These are phyloP conservation scores for Onygenales sp. DNA, from an alignment of 2,329 filamentous ascomycete species.

Conservation along the genomic window DNA sequence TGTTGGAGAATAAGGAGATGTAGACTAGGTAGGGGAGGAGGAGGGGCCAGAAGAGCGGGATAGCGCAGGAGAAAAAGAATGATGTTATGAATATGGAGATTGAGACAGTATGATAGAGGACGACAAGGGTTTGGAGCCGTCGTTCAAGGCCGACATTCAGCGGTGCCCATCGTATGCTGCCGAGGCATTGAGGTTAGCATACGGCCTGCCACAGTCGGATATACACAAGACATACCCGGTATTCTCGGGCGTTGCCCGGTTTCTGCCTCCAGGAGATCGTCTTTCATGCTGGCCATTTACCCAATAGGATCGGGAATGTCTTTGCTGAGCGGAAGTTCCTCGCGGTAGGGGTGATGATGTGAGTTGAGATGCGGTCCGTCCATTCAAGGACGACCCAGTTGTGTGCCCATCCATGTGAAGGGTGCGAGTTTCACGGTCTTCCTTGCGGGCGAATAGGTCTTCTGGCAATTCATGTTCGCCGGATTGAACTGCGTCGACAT, in stretches of 20 bases:
- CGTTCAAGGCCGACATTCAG: conserved; percentile 62
- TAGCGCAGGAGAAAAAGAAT: conserved; percentile 87
- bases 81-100: conserved; percentile 62
- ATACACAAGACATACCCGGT: not conserved
- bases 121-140: conserved; percentile 67
- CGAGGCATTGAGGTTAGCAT: not conserved
- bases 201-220: not conserved
- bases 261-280: not conserved
- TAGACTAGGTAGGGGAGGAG: conserved; percentile 72
- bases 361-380: not conserved
- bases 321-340: not conserved
- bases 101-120: conserved; percentile 62
- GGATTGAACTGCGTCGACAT: not conserved
- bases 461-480: not conserved
- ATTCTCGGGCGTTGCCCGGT: not conserved
- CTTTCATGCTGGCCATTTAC: not conserved
- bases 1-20: conserved; percentile 64
- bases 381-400: not conserved
- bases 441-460: not conserved
- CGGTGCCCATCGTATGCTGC: conserved; percentile 74
- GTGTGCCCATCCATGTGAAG: not conserved
- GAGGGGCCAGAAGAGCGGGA: conserved; percentile 83
- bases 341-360: not conserved
- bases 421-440: not conserved
- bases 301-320: not conserved